These are phyloP conservation scores for Colletotrichum orchidophilum DNA, from an alignment of 2,329 filamentous ascomycete species.

Conservation along the genomic window DNA sequence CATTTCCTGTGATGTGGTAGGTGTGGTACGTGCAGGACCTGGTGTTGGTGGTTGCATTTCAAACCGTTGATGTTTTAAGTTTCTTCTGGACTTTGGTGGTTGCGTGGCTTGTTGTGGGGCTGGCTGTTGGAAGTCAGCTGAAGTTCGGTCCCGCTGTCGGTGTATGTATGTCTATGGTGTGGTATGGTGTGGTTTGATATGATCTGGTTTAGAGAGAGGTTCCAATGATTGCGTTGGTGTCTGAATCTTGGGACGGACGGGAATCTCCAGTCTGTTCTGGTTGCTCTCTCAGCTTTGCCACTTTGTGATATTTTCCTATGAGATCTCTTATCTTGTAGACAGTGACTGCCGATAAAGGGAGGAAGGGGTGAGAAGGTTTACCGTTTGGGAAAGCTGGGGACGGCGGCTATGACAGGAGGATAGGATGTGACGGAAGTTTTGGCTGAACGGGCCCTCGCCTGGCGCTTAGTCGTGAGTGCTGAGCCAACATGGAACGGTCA, in stretches of 20 bases:
- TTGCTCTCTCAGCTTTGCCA: background rate
- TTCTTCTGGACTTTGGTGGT: background rate
- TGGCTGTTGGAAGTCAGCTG: background rate
- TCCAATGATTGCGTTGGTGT: background rate
- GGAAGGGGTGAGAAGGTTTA: background rate
- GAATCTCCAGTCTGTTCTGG: background rate
- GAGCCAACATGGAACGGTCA: too few species aligned
- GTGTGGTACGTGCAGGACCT: background rate
- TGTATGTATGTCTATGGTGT: background rate
- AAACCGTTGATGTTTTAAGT: constrained; percentile 29
- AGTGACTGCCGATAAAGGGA: too few species aligned
- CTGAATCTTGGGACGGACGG: background rate
- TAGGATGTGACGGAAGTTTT: background rate
- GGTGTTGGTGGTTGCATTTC: background rate
- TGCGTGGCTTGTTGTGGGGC: background rate
- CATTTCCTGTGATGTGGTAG: background rate
- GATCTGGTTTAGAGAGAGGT: background rate
- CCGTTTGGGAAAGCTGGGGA: background rate
- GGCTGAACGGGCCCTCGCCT: background rate
- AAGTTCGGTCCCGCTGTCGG: background rate
- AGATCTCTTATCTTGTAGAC: too few species aligned
- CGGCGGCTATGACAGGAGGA: background rate
- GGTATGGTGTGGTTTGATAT: too few species aligned
- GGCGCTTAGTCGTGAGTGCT: background rate
- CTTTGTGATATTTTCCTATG: background rate